Evolutionary conservation across 2,329 filamentous ascomycete genomes (phyloP), one percentile per base, ranked within the genome.

Genomic region (Ploettnerulaceae sp.): DNA sequence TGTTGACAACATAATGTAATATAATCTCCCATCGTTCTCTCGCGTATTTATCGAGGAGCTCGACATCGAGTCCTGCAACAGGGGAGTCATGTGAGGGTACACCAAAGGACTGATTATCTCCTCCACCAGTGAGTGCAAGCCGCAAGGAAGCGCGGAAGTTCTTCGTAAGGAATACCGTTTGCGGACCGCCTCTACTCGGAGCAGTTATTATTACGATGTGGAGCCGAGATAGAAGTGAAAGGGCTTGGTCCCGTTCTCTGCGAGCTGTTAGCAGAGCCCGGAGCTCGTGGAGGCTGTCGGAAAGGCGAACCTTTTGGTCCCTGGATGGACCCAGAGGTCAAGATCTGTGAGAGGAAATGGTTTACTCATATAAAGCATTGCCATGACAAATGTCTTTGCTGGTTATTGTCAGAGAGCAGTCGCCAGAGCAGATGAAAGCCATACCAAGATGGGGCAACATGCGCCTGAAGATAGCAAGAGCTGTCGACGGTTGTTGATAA

Each of bases 351-450:
- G 76, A 2, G 81, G 77, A 54, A 97, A 79, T 0, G 93, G 87
- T 8, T 78, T 75, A 31, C 88, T 86, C 71, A 94, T 85, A 70
- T 95, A 98, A 3, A 98, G 81, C 61, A 98, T 81, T 29, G 87
- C 86, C 84, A 96, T 95, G 51, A 98, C 91, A 61, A 98, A 85
- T 12, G 83, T 89, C 75, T 98, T 97, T 58, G 93, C 91, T 88
- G 59, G 22, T 17, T 28, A 29, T 4, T 47, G 36, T 57, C 22
- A 57, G 49, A 32, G 1, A 29, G 46, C 45, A 29, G 51, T 51
- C 56, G 40, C 33, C 21, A 5, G 44, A 33, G 45, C n/a, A 39
- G 24, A 32, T 17, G n/a, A n/a, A 15, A 14, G 59, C 9, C 71
- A 61, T 74, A 90, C 86, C 89, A 52, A 97, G 71, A 63, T 94